Evolutionary conservation across 352 stramenopile species (phyloP).

Genomic region (Aphanomyces stellatus): DNA sequence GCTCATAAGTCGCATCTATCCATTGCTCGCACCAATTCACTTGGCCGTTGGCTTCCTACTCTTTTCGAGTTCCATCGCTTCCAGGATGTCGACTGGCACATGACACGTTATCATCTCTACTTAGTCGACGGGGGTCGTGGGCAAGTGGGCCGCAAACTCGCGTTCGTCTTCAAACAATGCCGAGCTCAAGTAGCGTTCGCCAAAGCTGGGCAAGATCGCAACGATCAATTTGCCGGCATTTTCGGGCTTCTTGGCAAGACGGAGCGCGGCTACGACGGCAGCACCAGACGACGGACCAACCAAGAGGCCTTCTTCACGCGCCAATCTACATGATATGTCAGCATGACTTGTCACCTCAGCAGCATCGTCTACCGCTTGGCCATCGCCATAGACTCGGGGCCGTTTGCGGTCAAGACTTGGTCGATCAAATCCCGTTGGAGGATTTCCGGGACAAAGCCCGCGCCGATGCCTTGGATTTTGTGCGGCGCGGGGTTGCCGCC

Average conservation of each 20-base stretch:
- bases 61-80: too few species aligned
- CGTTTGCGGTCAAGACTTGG: slow-evolving; percentile 79
- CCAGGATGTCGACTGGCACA: too few species aligned
- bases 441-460: slow-evolving; percentile 75
- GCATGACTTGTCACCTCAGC: neutral
- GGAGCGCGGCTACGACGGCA: slow-evolving; percentile 73
- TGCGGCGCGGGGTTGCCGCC: slow-evolving; percentile 68
- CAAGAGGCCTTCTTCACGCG: slow-evolving; percentile 77
- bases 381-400: slow-evolving; percentile 77
- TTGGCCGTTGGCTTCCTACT: too few species aligned
- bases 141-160: slow-evolving; percentile 54
- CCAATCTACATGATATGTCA: slow-evolving; percentile 26
- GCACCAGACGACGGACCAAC: slow-evolving; percentile 82
- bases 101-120: too few species aligned
- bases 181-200: slow-evolving; percentile 81
- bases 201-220: slow-evolving; percentile 85
- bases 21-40: too few species aligned
- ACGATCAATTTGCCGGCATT: slow-evolving; percentile 84
- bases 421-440: slow-evolving; percentile 78
- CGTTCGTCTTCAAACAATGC: slow-evolving; percentile 72
- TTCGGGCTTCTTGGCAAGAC: slow-evolving; percentile 73
- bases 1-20: too few species aligned
- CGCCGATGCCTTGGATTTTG: slow-evolving; percentile 84
- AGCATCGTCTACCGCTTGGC: slow-evolving; percentile 49
- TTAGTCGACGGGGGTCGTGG: slow-evolving; percentile 28